Evolutionary conservation across 148 eudicot genomes (phyloP), one percentile per base, ranked within the genome.

Genomic region (Rheum nobile): DNA sequence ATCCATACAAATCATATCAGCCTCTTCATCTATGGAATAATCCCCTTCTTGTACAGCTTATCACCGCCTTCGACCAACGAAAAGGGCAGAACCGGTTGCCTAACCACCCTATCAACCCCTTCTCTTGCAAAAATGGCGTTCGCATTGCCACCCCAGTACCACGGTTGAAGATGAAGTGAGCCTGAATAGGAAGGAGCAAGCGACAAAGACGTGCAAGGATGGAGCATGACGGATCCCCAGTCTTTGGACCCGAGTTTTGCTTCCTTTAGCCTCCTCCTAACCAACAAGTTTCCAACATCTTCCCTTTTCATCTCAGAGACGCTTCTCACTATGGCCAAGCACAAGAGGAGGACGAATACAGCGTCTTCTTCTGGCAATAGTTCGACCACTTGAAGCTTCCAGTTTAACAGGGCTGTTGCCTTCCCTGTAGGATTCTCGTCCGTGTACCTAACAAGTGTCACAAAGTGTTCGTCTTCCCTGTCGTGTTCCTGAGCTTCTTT

Each of bases 351-450:
- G 61, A 84, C 83, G 12, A 91, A 84, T 41, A 87, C 96, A 2
- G 88, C 89, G 32, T 95, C 97, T 80, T 95, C 98, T 85, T 95
- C 97, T 0, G 98, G 97, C 17, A 80, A 67, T 11, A 95, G 19
- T 77, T 95, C 98, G 0, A 91, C 72, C 41, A 83, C 88, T 47
- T 85, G 57, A 6, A 88, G 80, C 80, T 90, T 95, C 98, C 98
- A 95, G 77, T 95, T 95, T 10, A 95, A 65, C 21, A 95, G 92
- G 41, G 93, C 97, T 0, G 98, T 91, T 63, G 98, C 98, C 79
- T 85, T 91, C 67, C 98, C 98, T 35, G 41, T 78, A 5, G 92
- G 96, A 82, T 83, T 80, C 24, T 91, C 98, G 11, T 91, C 96
- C 8, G 96, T 82, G 86, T 73, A 84, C 71, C 97, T 83, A 44